A percentile compares a stretch with the other conserved stretches of the same genome.
Conservation (phyloP, 1,284 basidiomycete genomes). For the Tylopilus orsonianus region DNA sequence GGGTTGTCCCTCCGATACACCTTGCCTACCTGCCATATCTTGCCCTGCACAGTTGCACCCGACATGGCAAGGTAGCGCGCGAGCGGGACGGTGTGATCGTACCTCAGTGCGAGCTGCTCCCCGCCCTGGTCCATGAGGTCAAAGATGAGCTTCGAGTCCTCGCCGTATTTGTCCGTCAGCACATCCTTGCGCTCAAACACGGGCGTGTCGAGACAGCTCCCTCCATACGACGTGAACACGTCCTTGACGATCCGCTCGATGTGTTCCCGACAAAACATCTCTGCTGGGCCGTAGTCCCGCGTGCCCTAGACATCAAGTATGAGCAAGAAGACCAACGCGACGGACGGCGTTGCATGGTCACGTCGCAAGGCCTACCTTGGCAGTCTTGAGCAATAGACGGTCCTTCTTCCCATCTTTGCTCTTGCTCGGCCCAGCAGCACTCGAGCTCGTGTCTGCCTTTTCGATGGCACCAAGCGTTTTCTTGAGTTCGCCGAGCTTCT, state of each 20-base stretch:
- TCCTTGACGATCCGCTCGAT: slow-evolving; percentile 90
- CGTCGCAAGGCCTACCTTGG: slow-evolving; percentile 56
- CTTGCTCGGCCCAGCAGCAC: slow-evolving; percentile 24
- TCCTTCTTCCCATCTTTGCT: slow-evolving; percentile 52
- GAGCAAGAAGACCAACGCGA: background rate
- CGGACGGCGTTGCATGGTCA: background rate
- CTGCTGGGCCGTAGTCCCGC: slow-evolving; percentile 92
- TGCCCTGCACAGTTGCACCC: slow-evolving; percentile 71
- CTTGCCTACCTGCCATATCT: slow-evolving; percentile 97
- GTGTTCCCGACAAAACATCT: slow-evolving; percentile 90
- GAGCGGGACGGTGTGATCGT: slow-evolving; percentile 97
- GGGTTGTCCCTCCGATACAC: slow-evolving; percentile 97
- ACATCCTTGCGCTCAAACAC: slow-evolving; percentile 98
- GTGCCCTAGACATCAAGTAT: slow-evolving; percentile 69
- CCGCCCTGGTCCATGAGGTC: slow-evolving; percentile 99
- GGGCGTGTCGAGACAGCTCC: slow-evolving; percentile 93
- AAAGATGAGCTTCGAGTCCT: slow-evolving; percentile 98
- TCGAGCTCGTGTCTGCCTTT: slow-evolving; percentile 27
- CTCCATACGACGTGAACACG: slow-evolving; percentile 89
- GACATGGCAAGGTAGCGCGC: slow-evolving; percentile 96
- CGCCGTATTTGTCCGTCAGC: slow-evolving; percentile 93
- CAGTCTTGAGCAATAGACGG: slow-evolving; percentile 74
- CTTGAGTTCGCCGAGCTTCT: slow-evolving; percentile 70
- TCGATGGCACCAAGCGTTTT: slow-evolving; percentile 50
- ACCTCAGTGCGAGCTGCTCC: slow-evolving; percentile 91